phyloP scores from a whole-genome alignment of 352 stramenopile genomes.

The Phytopythium chamaehyphon region DNA sequence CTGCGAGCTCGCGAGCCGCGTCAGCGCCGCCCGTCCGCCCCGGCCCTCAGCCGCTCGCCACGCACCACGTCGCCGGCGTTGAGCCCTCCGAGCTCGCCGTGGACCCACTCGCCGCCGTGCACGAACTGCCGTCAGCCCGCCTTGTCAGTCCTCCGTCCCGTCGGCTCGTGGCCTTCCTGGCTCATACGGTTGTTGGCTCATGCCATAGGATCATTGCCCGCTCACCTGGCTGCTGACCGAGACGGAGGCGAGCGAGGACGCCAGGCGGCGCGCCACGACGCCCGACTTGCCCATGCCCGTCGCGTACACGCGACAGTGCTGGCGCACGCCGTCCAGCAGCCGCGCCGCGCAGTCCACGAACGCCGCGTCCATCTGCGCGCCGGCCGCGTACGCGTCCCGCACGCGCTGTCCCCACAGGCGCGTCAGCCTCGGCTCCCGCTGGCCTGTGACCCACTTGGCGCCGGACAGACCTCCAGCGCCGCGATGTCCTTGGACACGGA shows the following conservation, averaged over 20 bases:
- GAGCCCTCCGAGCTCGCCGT: conserved; percentile 74
- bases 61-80: conserved; percentile 53
- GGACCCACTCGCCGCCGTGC: conserved; percentile 75
- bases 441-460: too few relatives aligned
- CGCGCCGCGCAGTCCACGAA: conserved; percentile 29
- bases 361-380: conserved; percentile 14
- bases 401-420: conserved; percentile 43
- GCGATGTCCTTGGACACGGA: conserved; percentile 28
- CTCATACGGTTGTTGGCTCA: too few relatives aligned
- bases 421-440: too few relatives aligned
- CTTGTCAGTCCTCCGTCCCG: not conserved
- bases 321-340: conserved; percentile 40
- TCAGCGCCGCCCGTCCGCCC: not conserved
- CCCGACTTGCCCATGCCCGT: conserved; percentile 82
- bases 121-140: conserved; percentile 35
- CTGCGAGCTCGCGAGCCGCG: conserved; percentile 10
- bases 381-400: conserved; percentile 23
- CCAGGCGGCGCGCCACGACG: conserved; percentile 64
- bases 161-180: too few relatives aligned
- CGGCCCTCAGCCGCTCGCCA: not conserved
- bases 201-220: too few relatives aligned
- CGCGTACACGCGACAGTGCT: conserved; percentile 48
- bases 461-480: conserved; percentile 17
- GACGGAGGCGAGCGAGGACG: conserved; percentile 67
- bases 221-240: conserved; percentile 64